Conservation (phyloP, 1,284 basidiomycete species). For the Fereydounia khargensis region DNA sequence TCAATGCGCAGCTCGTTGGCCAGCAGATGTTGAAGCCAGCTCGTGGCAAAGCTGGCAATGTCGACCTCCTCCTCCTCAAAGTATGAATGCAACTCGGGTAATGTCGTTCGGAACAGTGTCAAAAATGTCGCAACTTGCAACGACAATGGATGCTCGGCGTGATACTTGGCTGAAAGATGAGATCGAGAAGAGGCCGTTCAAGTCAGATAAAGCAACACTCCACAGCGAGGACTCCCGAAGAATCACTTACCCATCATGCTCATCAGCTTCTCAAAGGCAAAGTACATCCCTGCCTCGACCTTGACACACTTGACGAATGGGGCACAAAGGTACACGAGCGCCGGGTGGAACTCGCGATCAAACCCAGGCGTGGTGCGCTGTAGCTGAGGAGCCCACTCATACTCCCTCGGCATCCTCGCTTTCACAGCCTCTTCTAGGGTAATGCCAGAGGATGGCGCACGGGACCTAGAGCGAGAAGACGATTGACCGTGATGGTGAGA, state of each 20-base stretch:
- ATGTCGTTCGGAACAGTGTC: constrained; percentile 52
- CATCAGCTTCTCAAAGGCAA: constrained; percentile 57
- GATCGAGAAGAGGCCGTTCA: too few species aligned
- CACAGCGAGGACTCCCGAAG: too few species aligned
- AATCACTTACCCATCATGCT: too few species aligned
- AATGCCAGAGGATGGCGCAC: constrained; percentile 14
- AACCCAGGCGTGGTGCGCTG: constrained; percentile 2
- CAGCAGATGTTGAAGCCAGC: constrained; percentile 54
- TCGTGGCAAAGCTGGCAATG: constrained; percentile 47
- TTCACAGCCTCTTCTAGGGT: constrained; percentile 15
- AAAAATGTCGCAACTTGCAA: constrained; percentile 53
- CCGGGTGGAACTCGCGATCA: constrained; percentile 46
- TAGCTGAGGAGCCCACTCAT: constrained; percentile 39
- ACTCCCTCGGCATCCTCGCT: constrained; percentile 36
- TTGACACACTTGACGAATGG: constrained; percentile 56
- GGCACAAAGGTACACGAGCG: constrained; percentile 53
- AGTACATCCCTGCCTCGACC: constrained; percentile 57
- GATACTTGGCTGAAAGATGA: constrained; percentile 41
- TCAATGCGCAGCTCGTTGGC: constrained; percentile 53
- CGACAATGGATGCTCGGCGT: constrained; percentile 36
- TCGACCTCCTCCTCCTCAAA: constrained; percentile 58
- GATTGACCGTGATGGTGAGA: neutral
- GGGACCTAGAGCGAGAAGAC: constrained; percentile 16
- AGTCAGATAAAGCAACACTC: too few species aligned
- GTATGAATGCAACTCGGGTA: constrained; percentile 56